These are phyloP conservation scores for Suillus occidentalis DNA, from an alignment of 768 basidiomycete species.

Conservation along the genomic window DNA sequence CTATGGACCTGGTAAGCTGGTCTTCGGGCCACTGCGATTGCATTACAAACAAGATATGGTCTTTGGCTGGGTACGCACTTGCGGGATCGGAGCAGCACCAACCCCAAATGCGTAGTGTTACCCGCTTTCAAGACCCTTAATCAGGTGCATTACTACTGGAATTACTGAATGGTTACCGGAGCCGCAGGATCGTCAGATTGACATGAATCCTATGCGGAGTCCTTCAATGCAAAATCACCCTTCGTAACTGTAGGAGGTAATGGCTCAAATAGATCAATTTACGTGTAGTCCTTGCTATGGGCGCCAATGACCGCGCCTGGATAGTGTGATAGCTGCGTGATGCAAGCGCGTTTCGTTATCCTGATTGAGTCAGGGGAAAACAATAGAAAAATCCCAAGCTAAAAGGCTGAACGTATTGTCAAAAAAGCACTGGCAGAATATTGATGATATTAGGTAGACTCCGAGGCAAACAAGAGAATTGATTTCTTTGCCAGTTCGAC, in stretches of 20 bases:
- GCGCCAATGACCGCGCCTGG: constrained; percentile 44
- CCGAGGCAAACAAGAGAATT: constrained; percentile 82
- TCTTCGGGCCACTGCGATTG: constrained; percentile 50
- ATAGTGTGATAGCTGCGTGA: neutral
- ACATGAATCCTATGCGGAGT: constrained; percentile 5
- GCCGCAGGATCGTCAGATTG: constrained; percentile 5
- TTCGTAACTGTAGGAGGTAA: constrained; percentile 49
- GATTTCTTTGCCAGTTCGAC: constrained; percentile 61
- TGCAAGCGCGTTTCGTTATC: constrained; percentile 37
- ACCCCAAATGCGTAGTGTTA: constrained; percentile 26
- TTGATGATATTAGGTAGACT: constrained; percentile 49
- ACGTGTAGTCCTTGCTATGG: constrained; percentile 66
- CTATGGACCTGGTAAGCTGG: constrained; percentile 46
- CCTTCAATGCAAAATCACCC: constrained; percentile 32
- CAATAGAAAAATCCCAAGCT: neutral
- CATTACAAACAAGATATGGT: constrained; percentile 1
- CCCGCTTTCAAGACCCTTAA: constrained; percentile 47
- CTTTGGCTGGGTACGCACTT: constrained; percentile 38
- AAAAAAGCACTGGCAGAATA: constrained; percentile 55
- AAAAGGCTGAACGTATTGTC: constrained; percentile 63
- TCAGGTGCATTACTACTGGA: constrained; percentile 64
- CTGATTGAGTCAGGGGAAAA: constrained; percentile 16
- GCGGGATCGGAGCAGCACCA: constrained; percentile 43
- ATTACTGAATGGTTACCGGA: constrained; percentile 52
- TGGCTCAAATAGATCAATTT: constrained; percentile 2